Evolutionary conservation across 2,329 filamentous ascomycete genomes (phyloP), one percentile per base, ranked within the genome.

Genomic region (Hypocrella siamensis): DNA sequence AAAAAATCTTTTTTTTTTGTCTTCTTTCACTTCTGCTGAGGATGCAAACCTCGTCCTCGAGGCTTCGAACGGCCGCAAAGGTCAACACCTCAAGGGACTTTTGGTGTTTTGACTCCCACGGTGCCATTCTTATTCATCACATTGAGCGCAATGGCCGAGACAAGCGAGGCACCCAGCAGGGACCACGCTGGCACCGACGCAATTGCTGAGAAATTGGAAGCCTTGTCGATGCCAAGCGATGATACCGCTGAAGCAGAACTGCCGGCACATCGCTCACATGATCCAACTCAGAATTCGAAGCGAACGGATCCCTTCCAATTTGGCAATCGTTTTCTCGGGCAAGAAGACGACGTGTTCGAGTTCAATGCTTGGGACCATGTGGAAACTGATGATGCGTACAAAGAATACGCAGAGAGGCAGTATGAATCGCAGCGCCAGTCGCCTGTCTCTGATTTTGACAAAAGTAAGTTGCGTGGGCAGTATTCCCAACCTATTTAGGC

Each of bases 301-400:
- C 73, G 84, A 46, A 81, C 63, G 49, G 85, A 94, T 49, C 90
- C 90, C 14, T 98, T 96, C 56, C 79, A 92, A 56, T 98, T 98
- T 54, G 90, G 90, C 38, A 90, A 82, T 30, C 82, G 88, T 37
- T 81, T 71, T 47, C 72, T 98, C 31, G 75, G 80, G 46, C 68
- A 88, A 53, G 73, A 75, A 49, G 86, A 93, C 59, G 70, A 96
- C 52, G 82, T 93, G 47, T 98, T 88, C 59, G 80, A 92, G 54
- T 93, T 90, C 71, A 98, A 98, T 56, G 90, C 90, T 24, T 98
- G 90, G 90, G 90, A 98, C 53, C 88, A 98, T 53, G 90, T 96
- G 51, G 79, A 88, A 57, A 85, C 85, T 52, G 88, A 96, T 59
- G 75, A 83, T 44, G 68, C 76, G 26, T 96, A 93, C 65, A 77